Percentiles rank a stretch among this genome's conserved stretches.
Conservation (phyloP, 768 basidiomycete genomes). For the Amanita exitialis region DNA sequence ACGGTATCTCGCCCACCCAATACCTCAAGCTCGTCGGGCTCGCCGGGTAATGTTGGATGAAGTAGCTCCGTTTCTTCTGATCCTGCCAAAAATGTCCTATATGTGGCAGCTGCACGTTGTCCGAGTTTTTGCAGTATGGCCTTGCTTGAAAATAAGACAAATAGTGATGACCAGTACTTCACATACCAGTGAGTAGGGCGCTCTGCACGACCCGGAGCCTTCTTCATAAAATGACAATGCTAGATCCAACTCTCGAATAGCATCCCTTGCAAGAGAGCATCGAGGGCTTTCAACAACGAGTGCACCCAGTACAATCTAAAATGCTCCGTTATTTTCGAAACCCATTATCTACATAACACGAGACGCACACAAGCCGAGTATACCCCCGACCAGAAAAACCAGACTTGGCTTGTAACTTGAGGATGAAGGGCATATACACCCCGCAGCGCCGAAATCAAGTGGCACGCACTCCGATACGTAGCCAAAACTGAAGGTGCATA, state of each 20-base stretch:
- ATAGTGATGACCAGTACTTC: neutral
- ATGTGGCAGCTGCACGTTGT: conserved; percentile 23
- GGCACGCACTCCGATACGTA: conserved; percentile 31
- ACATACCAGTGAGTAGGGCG: conserved; percentile 25
- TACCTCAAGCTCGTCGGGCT: conserved; percentile 26
- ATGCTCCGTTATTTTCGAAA: conserved; percentile 13
- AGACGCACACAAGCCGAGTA: conserved; percentile 39
- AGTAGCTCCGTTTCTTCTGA: conserved; percentile 3
- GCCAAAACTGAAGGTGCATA: conserved; percentile 37
- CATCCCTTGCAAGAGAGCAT: conserved; percentile 28
- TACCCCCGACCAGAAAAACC: conserved; percentile 43
- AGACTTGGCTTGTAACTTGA: conserved; percentile 20
- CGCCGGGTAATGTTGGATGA: conserved; percentile 7
- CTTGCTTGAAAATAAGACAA: conserved; percentile 13
- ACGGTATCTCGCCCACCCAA: conserved; percentile 27
- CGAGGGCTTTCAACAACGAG: conserved; percentile 36
- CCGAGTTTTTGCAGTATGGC: conserved; percentile 26
- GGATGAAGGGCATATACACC: conserved; percentile 27
- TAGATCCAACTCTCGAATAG: conserved; percentile 26
- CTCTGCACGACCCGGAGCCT: conserved; percentile 27
- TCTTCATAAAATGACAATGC: conserved; percentile 31
- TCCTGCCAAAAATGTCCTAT: conserved; percentile 18
- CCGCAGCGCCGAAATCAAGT: conserved; percentile 29
- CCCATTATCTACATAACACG: neutral
- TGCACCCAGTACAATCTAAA: conserved; percentile 35